Conservation (phyloP, 352 stramenopile genomes). For the Phytophthora cajani region DNA sequence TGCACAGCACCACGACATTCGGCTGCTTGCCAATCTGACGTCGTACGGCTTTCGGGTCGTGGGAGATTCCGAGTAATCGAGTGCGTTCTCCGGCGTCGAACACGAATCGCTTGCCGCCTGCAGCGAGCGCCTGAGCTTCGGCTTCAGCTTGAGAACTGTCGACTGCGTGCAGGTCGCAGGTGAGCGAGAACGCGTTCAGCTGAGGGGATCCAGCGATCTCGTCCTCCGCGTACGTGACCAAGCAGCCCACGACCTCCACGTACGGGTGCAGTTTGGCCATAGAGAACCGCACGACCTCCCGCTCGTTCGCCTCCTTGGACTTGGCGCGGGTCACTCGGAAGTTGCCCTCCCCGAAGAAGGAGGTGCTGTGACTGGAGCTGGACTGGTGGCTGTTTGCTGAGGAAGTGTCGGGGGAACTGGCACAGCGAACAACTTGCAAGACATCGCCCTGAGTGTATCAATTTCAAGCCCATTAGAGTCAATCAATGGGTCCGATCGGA, state of each 20-base stretch:
- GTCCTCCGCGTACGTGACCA: constrained; percentile 56
- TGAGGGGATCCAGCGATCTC: constrained; percentile 51
- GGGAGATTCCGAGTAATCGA: constrained; percentile 31
- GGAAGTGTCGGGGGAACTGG: constrained; percentile 8
- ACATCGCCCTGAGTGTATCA: constrained; percentile 40
- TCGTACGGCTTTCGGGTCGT: constrained; percentile 34
- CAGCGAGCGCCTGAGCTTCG: constrained; percentile 34
- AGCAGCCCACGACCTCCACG: constrained; percentile 55
- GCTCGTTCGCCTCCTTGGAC: constrained; percentile 50
- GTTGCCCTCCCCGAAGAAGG: constrained; percentile 46
- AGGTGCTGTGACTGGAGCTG: constrained; percentile 1
- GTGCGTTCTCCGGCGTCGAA: constrained; percentile 29
- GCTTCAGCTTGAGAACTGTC: constrained; percentile 36
- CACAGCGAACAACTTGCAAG: constrained; percentile 49
- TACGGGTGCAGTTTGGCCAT: constrained; percentile 50
- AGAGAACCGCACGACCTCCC: constrained; percentile 47
- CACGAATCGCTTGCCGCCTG: constrained; percentile 31
- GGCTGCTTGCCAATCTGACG: constrained; percentile 20
- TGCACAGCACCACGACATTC: constrained; percentile 60
- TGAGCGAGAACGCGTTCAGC: constrained; percentile 57
- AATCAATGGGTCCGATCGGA: neutral
- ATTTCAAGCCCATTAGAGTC: constrained; percentile 1
- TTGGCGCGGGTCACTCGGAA: constrained; percentile 43
- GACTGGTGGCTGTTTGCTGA: neutral
- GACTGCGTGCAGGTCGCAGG: constrained; percentile 42